A percentile compares a stretch with the other conserved stretches of the same genome.
Evolutionary conservation across 257 asterid genomes (phyloP).

Genomic region (Solanum neorickii): DNA sequence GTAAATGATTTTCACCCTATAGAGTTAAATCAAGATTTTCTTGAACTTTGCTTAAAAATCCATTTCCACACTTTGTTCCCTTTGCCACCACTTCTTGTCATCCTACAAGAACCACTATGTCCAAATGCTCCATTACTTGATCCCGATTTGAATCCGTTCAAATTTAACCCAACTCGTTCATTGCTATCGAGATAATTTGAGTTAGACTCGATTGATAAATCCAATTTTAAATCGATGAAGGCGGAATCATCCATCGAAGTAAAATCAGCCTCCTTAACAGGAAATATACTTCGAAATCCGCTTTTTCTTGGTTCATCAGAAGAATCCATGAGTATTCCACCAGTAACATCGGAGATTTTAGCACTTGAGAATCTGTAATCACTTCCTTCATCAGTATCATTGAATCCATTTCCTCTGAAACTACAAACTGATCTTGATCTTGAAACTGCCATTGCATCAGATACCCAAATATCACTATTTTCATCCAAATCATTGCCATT

Average conservation of each 20-base stretch:
- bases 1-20: not conserved
- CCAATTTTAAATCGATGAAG: conserved; percentile 72
- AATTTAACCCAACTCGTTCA: not conserved
- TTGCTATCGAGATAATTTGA: conserved; percentile 8
- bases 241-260: conserved; percentile 76
- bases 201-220: conserved; percentile 34
- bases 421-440: conserved; percentile 92
- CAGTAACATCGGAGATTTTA: conserved; percentile 75
- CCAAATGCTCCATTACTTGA: not conserved
- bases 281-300: conserved; percentile 29
- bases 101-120: conserved; percentile 34
- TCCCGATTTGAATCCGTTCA: not conserved
- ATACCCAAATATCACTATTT: conserved; percentile 26
- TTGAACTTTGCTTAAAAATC: conserved; percentile 58
- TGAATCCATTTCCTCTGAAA: conserved; percentile 31
- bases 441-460: conserved; percentile 32
- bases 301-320: conserved; percentile 13
- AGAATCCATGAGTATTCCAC: conserved; percentile 42
- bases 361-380: conserved; percentile 62
- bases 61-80: conserved; percentile 75
- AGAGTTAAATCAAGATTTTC: conserved; percentile 7
- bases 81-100: conserved; percentile 14
- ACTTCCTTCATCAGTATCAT: conserved; percentile 34
- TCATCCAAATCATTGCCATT: conserved; percentile 20
- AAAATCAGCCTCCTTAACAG: conserved; percentile 72